Base-by-base conservation (phyloP, 345 rosid genomes). In the Salix caprea region DNA sequence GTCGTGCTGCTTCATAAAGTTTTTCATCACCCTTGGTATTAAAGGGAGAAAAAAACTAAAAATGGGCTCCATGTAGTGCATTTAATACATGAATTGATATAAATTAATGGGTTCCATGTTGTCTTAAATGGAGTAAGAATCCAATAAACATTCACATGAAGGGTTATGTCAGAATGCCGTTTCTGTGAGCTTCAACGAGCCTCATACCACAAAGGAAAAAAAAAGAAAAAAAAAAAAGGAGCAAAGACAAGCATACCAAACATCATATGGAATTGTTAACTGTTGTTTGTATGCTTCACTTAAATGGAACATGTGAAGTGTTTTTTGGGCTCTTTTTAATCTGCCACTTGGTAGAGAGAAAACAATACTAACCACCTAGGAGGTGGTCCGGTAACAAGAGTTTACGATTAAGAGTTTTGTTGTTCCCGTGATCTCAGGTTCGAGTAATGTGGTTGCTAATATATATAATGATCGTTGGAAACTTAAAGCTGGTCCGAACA, bases 271-370 rank as follows among this genome's bases (percentile, higher is more conserved):
- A 16, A 36, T 48, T 5, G 56, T 11, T 58, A 54, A 10, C 42
- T 54, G 66, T 18, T 76, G 73, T 76, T 68, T 39, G 10, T 19
- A 7, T 76, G 65, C 58, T 39, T 56, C 60, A 36, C 71, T 75
- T 26, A 40, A 68, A 69, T 40, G 73, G 36, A 42, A 68, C 73
- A 76, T 76, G 56, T 76, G 65, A 68, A 54, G 52, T 3, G 44
- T 19, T 9, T 54, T 54, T 10, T 54, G 72, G 23, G 34, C 36
- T 23, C 4, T 66, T 52, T 75, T n/a, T 21, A 11, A 32, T 18
- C 36, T 8, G 5, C 77, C 37, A 30, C 21, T 30, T 8, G 60
- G 54, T 65, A 65, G 44, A 18, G 21, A 34, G 37, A 34, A 34
- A 34, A 34, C 37, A 34, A 34, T 34, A 34, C 37, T 34, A 34